Conservation (phyloP, 1,139 yeast genomes). For the Yamadazyma blattariae region DNA sequence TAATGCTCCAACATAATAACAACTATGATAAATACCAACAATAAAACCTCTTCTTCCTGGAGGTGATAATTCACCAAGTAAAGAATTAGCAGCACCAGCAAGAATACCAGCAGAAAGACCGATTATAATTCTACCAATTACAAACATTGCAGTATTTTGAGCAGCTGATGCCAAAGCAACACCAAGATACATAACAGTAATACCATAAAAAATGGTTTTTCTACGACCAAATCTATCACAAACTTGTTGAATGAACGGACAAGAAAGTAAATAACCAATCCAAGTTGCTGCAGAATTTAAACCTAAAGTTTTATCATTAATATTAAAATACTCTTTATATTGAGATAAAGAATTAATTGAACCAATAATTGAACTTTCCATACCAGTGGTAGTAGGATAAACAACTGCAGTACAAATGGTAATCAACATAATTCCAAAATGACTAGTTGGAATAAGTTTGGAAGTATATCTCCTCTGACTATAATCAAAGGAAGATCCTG, state of each 20-base stretch:
- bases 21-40: slow-evolving; percentile 19
- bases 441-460: background rate
- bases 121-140: slow-evolving; percentile 15
- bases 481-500: background rate
- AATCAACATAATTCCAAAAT: background rate
- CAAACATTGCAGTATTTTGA: slow-evolving; percentile 15
- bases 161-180: slow-evolving; percentile 16
- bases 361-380: slow-evolving; percentile 1
- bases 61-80: slow-evolving; percentile 16
- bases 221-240: slow-evolving; percentile 16
- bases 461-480: background rate
- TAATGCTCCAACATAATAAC: slow-evolving; percentile 57
- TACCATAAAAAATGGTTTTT: slow-evolving; percentile 10
- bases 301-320: slow-evolving; percentile 1
- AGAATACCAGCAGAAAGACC: slow-evolving; percentile 13
- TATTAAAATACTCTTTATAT: background rate
- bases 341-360: background rate
- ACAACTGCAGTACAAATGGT: background rate
- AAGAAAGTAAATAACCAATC: background rate
- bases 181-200: slow-evolving; percentile 10
- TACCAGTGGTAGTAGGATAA: background rate
- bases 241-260: slow-evolving; percentile 1
- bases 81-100: slow-evolving; percentile 10
- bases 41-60: slow-evolving; percentile 10
- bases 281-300: slow-evolving; percentile 1